A percentile compares a stretch with the other conserved stretches of the same genome.
These are phyloP conservation scores for Fusarium mangiferae DNA, from an alignment of 2,329 filamentous ascomycete genomes.

Conservation along the genomic window DNA sequence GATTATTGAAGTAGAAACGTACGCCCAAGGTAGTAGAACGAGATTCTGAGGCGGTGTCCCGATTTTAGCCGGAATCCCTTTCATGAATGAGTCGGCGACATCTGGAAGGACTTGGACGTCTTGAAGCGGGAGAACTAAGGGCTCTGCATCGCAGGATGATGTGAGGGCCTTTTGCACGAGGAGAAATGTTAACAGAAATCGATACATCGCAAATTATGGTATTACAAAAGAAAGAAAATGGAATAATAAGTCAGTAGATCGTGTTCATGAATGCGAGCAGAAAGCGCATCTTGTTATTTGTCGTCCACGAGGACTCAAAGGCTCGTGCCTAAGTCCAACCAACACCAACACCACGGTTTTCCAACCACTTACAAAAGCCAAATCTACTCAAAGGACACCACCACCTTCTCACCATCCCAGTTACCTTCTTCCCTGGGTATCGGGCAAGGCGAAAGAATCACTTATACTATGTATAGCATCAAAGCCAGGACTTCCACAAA, in stretches of 20 bases:
- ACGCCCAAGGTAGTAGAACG: conserved; percentile 48
- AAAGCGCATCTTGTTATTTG: not conserved
- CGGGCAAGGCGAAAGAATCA: not conserved
- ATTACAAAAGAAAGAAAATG: not conserved
- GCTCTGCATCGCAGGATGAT: conserved; percentile 27
- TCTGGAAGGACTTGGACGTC: conserved; percentile 40
- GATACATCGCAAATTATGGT: not conserved
- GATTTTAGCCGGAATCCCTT: conserved; percentile 40
- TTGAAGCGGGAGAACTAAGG: conserved; percentile 20
- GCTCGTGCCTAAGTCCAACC: not conserved
- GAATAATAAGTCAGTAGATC: not conserved
- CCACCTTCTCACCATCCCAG: too few relatives aligned
- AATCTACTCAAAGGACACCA: not conserved
- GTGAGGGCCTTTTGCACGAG: not conserved
- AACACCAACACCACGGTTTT: not conserved
- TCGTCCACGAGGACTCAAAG: not conserved
- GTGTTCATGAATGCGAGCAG: not conserved
- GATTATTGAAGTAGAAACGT: conserved; percentile 3
- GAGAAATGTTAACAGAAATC: not conserved
- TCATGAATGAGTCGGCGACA: conserved; percentile 43
- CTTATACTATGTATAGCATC: not conserved
- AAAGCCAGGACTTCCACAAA: not conserved
- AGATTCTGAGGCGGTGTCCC: conserved; percentile 44
- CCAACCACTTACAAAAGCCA: not conserved
- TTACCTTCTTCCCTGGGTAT: not conserved